Percentiles rank a stretch among this genome's conserved stretches.
These are phyloP conservation scores for Bipolaris zeicola DNA, from an alignment of 2,329 filamentous ascomycete genomes.

Conservation along the genomic window DNA sequence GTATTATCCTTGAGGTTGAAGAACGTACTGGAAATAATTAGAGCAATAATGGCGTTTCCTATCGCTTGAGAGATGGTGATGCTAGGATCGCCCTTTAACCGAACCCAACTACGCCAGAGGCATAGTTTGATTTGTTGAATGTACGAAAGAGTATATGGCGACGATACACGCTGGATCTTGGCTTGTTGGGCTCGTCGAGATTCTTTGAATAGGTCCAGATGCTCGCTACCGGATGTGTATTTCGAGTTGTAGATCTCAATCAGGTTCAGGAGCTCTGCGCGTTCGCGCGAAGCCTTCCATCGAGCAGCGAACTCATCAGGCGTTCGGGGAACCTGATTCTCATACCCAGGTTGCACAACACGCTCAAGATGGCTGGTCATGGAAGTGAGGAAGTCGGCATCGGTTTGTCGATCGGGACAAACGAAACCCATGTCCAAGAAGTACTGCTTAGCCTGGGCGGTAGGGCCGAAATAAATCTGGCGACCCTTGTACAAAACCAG, in stretches of 20 bases:
- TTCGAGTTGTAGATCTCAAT: constrained; percentile 55
- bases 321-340: constrained; percentile 49
- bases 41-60: constrained; percentile 75
- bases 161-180: constrained; percentile 63
- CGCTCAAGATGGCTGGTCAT: constrained; percentile 59
- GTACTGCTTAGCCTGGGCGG: constrained; percentile 62
- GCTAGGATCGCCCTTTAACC: constrained; percentile 76
- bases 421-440: constrained; percentile 71
- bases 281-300: constrained; percentile 62
- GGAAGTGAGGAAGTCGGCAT: constrained; percentile 73
- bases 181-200: constrained; percentile 56
- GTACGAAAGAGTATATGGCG: constrained; percentile 83
- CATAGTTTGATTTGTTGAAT: constrained; percentile 77
- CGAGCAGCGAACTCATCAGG: constrained; percentile 53
- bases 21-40: constrained; percentile 82
- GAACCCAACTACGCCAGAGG: constrained; percentile 77
- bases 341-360: constrained; percentile 45
- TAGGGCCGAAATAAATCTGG: constrained; percentile 74
- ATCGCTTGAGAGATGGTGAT: constrained; percentile 71
- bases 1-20: constrained; percentile 73
- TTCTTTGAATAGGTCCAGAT: constrained; percentile 52
- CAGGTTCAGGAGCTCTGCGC: constrained; percentile 50
- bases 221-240: constrained; percentile 53
- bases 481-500: constrained; percentile 75
- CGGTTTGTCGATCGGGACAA: constrained; percentile 65